Percentiles rank a stretch among this genome's conserved stretches.
phyloP scores from a whole-genome alignment of 2,329 filamentous ascomycete genomes.

The Cladorrhinum sp. region DNA sequence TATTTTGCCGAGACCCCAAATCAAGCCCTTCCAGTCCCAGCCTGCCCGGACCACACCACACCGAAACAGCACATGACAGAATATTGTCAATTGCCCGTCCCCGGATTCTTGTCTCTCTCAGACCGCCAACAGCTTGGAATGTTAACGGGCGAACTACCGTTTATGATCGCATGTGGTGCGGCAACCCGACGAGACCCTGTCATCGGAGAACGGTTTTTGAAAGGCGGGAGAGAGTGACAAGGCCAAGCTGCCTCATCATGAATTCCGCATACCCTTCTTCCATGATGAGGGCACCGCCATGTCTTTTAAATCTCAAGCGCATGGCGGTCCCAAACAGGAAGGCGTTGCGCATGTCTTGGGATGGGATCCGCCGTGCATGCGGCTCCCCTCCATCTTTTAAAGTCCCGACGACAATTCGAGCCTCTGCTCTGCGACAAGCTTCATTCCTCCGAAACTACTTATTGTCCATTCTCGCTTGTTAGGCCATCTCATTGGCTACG shows the following conservation, averaged over 20 bases:
- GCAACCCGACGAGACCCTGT: not conserved
- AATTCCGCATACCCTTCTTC: not conserved
- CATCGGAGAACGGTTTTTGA: not conserved
- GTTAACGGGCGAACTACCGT: not conserved
- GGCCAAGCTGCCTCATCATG: not conserved
- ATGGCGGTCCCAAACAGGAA: slow-evolving; percentile 11
- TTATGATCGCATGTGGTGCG: not conserved
- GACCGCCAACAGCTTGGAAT: not conserved
- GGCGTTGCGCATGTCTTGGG: slow-evolving; percentile 7
- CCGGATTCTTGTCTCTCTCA: not conserved
- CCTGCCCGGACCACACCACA: slow-evolving; percentile 18
- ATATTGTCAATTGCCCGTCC: slow-evolving; percentile 10
- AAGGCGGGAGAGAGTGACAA: not conserved
- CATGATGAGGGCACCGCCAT: not conserved
- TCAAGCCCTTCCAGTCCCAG: slow-evolving; percentile 17
- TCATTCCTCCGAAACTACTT: not conserved
- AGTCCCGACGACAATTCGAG: slow-evolving; percentile 1
- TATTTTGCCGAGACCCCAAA: slow-evolving; percentile 29
- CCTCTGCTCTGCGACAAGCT: not conserved
- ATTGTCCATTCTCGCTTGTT: slow-evolving; percentile 24
- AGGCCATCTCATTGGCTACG: slow-evolving; percentile 21
- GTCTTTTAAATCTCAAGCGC: not conserved
- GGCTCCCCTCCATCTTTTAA: not conserved
- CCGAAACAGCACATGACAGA: slow-evolving; percentile 23
- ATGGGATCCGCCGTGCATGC: slow-evolving; percentile 7